Evolutionary conservation across 1,284 basidiomycete species (phyloP).

Genomic region (Cutaneotrichosporon dermatis): DNA sequence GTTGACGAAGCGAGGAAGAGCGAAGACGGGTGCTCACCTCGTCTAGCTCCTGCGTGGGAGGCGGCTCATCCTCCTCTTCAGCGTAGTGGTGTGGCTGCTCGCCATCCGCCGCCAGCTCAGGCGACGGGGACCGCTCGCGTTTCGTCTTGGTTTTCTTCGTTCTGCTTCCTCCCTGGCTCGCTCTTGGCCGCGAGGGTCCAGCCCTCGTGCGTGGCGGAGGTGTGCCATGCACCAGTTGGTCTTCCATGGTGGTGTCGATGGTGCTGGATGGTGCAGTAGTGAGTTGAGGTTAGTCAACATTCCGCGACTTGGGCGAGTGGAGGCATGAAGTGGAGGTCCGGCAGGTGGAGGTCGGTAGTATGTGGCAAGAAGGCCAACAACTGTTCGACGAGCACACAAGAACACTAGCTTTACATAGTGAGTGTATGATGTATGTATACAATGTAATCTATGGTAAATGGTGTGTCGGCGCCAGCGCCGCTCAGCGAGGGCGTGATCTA

Average conservation of each 20-base stretch:
- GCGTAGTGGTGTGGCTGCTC: neutral
- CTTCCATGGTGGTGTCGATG: neutral
- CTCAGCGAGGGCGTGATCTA: no score
- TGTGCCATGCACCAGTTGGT: neutral
- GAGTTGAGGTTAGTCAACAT: neutral
- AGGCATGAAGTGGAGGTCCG: neutral
- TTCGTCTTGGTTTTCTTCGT: neutral
- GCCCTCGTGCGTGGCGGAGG: neutral
- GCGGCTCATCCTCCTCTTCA: neutral
- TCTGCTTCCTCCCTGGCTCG: neutral
- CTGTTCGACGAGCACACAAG: no score
- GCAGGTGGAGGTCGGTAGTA: neutral
- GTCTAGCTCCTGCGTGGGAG: conserved; percentile 22
- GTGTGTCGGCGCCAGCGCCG: no score
- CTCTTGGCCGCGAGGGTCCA: neutral
- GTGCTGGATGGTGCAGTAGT: neutral
- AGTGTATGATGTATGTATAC: no score
- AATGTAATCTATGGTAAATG: no score
- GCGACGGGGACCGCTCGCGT: neutral
- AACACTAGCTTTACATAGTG: no score
- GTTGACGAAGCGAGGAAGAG: neutral
- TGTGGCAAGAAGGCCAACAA: no score
- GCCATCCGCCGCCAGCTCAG: neutral
- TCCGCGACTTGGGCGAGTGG: neutral
- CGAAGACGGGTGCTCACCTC: conserved; percentile 16